Conservation (phyloP, 331 rosid genomes). For the Rhamnella rubrinervis region DNA sequence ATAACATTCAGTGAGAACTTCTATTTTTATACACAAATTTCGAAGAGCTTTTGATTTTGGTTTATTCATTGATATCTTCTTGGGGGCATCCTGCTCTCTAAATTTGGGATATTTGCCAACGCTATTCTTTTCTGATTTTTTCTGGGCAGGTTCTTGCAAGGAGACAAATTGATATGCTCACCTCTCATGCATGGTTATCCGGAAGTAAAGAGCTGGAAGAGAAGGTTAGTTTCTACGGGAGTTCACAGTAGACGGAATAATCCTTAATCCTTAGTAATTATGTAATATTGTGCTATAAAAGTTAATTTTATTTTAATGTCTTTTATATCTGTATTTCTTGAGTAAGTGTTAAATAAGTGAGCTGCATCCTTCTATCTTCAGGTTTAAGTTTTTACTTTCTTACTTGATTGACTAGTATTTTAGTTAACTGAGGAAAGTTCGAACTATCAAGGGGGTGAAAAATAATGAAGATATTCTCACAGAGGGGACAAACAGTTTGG, state of each 20-base stretch:
- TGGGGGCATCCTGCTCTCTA: background rate
- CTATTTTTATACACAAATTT: background rate
- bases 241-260: background rate
- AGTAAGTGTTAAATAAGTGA: too few species aligned
- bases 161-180: constrained; percentile 68
- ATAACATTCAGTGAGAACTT: too few species aligned
- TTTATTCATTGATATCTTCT: background rate
- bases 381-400: too few species aligned
- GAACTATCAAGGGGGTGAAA: too few species aligned
- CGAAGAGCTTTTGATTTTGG: background rate
- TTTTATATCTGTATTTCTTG: too few species aligned
- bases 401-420: too few species aligned
- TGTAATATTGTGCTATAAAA: too few species aligned
- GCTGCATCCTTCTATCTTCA: too few species aligned
- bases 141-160: constrained; percentile 69
- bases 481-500: too few species aligned
- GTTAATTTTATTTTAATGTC: too few species aligned
- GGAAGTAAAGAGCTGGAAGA: constrained; percentile 73
- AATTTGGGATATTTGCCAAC: background rate
- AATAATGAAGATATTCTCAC: too few species aligned
- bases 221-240: constrained; percentile 56
- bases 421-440: too few species aligned
- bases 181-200: constrained; percentile 75
- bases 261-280: background rate
- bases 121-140: background rate